phyloP scores from a whole-genome alignment of 2,329 filamentous ascomycete species.

The Canariomyces notabilis region DNA sequence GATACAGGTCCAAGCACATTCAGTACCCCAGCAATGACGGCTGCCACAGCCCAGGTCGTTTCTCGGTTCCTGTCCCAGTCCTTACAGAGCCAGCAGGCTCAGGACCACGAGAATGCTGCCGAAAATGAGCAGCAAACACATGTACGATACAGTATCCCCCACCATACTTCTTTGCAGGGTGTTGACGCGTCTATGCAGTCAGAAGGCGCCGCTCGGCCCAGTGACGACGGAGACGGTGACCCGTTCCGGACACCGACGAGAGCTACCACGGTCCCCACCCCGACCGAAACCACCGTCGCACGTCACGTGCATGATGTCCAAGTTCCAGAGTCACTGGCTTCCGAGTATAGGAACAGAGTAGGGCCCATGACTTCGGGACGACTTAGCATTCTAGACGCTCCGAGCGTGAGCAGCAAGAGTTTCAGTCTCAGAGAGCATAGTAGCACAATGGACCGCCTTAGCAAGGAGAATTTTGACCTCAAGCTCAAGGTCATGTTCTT shows the following conservation, averaged over 20 bases:
- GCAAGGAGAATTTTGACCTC: constrained; percentile 96
- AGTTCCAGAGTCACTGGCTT: constrained; percentile 81
- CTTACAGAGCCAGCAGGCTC: no score
- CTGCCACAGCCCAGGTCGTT: constrained; percentile 48
- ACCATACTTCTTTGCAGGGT: no score
- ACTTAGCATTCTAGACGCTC: constrained; percentile 47
- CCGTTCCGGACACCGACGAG: constrained; percentile 63
- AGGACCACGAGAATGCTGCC: no score
- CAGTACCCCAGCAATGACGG: constrained; percentile 53
- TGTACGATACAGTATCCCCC: no score
- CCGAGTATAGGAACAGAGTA: constrained; percentile 76
- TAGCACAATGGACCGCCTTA: constrained; percentile 90
- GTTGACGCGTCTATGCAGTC: constrained; percentile 64
- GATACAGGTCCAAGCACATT: constrained; percentile 28
- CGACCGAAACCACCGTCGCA: constrained; percentile 83
- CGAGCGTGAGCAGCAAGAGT: constrained; percentile 51
- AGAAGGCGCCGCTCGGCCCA: constrained; percentile 64
- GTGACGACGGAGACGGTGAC: constrained; percentile 35
- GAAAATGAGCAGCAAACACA: no score
- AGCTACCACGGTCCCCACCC: constrained; percentile 49
- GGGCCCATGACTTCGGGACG: constrained; percentile 56
- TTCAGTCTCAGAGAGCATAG: constrained; percentile 96
- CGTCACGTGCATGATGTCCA: constrained; percentile 86
- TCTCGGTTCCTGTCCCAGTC: constrained; percentile 50
- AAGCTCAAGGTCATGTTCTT: constrained; percentile 98